Conservation (phyloP, 208 protist species). For the Trypanosoma platydactyli region DNA sequence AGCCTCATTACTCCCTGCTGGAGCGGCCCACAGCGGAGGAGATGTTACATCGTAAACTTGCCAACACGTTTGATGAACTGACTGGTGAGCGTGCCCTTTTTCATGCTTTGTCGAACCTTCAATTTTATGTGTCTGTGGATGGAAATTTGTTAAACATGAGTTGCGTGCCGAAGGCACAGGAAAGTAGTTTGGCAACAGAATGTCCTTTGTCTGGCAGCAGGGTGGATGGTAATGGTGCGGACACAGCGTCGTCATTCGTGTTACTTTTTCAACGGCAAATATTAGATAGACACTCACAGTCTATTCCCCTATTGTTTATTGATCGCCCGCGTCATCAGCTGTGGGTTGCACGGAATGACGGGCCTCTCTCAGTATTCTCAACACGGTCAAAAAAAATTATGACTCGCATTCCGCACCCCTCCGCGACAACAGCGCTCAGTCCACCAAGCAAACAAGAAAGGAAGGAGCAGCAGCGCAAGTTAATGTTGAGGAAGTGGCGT, state of each 20-base stretch:
- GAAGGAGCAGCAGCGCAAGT: slow-evolving; percentile 39
- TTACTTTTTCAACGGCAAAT: slow-evolving; percentile 61
- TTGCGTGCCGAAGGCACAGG: slow-evolving; percentile 37
- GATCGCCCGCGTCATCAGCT: slow-evolving; percentile 50
- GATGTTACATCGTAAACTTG: slow-evolving; percentile 54
- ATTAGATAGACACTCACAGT: slow-evolving; percentile 76
- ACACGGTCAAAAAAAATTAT: slow-evolving; percentile 65
- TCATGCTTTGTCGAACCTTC: slow-evolving; percentile 64
- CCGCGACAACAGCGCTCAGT: slow-evolving; percentile 48
- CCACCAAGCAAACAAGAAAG: slow-evolving; percentile 49
- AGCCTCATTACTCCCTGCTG: slow-evolving; percentile 55
- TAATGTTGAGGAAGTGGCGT: slow-evolving; percentile 8
- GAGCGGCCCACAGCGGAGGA: slow-evolving; percentile 67
- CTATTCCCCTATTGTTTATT: slow-evolving; percentile 64
- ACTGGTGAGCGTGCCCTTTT: slow-evolving; percentile 80
- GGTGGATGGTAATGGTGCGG: slow-evolving; percentile 34
- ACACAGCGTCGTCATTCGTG: slow-evolving; percentile 24
- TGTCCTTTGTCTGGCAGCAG: neutral
- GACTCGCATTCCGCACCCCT: slow-evolving; percentile 69
- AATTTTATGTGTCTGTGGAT: slow-evolving; percentile 83
- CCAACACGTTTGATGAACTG: slow-evolving; percentile 78
- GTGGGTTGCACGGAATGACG: slow-evolving; percentile 80
- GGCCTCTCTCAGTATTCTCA: slow-evolving; percentile 68
- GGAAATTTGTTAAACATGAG: slow-evolving; percentile 66
- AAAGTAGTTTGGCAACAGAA: neutral